Conservation (phyloP, 2,329 filamentous ascomycete species). For the Thelonectria blattea region DNA sequence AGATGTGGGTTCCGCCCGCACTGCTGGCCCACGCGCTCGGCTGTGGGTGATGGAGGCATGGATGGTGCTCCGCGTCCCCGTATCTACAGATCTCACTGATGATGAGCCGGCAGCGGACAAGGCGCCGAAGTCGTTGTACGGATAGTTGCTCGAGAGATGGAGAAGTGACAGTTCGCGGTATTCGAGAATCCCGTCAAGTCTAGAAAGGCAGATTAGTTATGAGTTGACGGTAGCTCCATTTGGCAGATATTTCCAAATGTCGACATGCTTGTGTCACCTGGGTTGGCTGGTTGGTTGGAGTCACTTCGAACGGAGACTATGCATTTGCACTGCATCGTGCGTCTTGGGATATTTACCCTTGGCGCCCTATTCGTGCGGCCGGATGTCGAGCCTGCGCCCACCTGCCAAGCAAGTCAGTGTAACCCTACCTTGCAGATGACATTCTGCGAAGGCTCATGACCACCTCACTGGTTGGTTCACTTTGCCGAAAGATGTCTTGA, state of each 20-base stretch:
- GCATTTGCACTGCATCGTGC: background rate
- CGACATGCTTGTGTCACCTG: background rate
- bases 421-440: constrained; percentile 2
- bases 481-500: constrained; percentile 3
- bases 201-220: background rate
- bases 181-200: background rate
- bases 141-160: too few relatives aligned
- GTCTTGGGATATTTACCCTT: constrained; percentile 6
- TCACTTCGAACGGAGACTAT: background rate
- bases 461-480: background rate
- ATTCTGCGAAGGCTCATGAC: background rate
- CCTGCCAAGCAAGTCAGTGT: constrained; percentile 10
- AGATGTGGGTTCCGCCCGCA: constrained; percentile 31
- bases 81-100: constrained; percentile 19
- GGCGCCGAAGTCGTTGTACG: constrained; percentile 5
- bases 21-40: constrained; percentile 9
- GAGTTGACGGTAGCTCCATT: background rate
- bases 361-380: background rate
- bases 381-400: constrained; percentile 10
- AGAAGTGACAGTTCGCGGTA: too few relatives aligned
- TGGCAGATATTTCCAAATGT: background rate
- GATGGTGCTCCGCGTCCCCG: constrained; percentile 4
- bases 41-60: constrained; percentile 19
- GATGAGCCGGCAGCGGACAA: background rate
- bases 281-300: background rate